phyloP scores from a whole-genome alignment of 2,329 filamentous ascomycete species.

The Aspergillus pseudonomiae region DNA sequence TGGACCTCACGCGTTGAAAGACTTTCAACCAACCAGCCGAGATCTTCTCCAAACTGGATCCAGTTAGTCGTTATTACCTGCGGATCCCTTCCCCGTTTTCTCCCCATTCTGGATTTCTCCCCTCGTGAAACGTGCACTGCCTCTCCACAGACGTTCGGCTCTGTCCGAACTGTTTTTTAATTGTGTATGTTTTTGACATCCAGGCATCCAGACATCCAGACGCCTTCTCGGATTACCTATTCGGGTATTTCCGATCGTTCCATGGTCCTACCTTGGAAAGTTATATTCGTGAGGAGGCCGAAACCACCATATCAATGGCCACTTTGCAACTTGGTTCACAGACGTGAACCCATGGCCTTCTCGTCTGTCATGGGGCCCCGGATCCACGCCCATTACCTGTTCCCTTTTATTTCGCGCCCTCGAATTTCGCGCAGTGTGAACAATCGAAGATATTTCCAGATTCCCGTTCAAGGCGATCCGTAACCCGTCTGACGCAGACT shows the following conservation, averaged over 20 bases:
- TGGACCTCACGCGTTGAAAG: background rate
- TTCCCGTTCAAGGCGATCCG: background rate
- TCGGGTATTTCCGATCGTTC: conserved; percentile 8
- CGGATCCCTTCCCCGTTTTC: background rate
- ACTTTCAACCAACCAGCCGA: background rate
- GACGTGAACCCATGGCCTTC: background rate
- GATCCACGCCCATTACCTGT: background rate
- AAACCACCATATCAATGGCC: background rate
- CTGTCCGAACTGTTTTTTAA: background rate
- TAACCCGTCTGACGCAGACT: background rate
- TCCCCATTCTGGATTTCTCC: background rate
- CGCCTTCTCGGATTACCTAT: conserved; percentile 8
- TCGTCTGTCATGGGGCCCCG: background rate
- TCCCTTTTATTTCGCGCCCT: background rate
- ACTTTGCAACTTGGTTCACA: background rate
- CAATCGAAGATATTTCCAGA: background rate
- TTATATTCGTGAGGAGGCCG: background rate
- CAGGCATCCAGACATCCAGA: background rate
- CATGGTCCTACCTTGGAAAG: background rate
- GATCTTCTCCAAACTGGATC: background rate
- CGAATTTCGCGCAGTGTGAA: background rate
- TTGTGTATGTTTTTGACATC: background rate
- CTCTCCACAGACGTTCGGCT: conserved; percentile 2
- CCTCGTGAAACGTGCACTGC: conserved; percentile 5
- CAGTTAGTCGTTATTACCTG: background rate